phyloP scores from a whole-genome alignment of 2,329 filamentous ascomycete species.

The Microdochium bolleyi region DNA sequence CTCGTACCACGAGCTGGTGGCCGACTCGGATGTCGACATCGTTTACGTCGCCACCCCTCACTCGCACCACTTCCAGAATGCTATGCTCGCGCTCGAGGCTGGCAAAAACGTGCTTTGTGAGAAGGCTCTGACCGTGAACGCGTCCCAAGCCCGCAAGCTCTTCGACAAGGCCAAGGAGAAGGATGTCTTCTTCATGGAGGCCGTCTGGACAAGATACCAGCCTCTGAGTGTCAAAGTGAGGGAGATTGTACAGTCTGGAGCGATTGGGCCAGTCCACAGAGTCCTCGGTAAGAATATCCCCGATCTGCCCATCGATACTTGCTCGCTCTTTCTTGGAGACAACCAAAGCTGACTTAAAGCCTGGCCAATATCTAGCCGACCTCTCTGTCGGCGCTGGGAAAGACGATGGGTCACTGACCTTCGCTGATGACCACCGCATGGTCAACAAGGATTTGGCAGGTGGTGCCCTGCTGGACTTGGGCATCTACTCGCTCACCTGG shows the following conservation, averaged over 20 bases:
- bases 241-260: conserved; percentile 49
- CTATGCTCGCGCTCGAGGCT: conserved; percentile 73
- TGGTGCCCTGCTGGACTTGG: conserved; percentile 74
- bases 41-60: conserved; percentile 87
- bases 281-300: conserved; percentile 35
- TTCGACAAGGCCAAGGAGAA: conserved; percentile 65
- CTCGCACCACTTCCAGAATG: conserved; percentile 89
- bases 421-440: conserved; percentile 62
- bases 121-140: conserved; percentile 83
- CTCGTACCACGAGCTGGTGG: conserved; percentile 74
- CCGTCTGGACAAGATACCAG: conserved; percentile 86
- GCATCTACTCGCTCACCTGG: conserved; percentile 86
- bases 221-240: conserved; percentile 71
- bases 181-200: conserved; percentile 73
- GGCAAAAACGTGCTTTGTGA: conserved; percentile 88
- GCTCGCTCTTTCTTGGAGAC: background rate
- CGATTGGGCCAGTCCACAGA: conserved; percentile 54
- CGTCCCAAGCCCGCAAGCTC: conserved; percentile 65
- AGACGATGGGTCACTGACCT: conserved; percentile 48
- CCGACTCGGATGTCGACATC: conserved; percentile 72
- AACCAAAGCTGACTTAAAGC: background rate
- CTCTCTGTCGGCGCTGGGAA: conserved; percentile 52
- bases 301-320: background rate
- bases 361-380: conserved; percentile 33
- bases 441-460: conserved; percentile 77